Conservation (phyloP, 2,329 filamentous ascomycete species). For the Samsoniella hepiali region DNA sequence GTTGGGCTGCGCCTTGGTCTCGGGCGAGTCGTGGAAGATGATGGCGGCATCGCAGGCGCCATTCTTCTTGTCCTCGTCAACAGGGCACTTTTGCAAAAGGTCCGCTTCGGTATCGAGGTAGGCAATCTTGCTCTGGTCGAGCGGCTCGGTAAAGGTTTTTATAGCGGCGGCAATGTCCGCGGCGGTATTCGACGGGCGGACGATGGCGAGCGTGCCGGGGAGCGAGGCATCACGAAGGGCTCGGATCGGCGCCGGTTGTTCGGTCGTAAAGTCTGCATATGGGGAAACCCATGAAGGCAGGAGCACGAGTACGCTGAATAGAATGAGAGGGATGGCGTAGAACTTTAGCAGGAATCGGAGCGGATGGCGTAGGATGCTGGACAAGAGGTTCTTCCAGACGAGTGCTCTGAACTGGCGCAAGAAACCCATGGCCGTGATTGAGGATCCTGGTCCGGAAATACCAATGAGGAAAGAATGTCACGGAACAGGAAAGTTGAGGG, state of each 20-base stretch:
- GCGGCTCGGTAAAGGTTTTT: slow-evolving; percentile 23
- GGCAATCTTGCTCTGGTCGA: slow-evolving; percentile 21
- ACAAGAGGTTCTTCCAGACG: slow-evolving; percentile 25
- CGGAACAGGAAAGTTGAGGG: no score
- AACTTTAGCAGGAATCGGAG: slow-evolving; percentile 25
- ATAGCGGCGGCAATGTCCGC: slow-evolving; percentile 27
- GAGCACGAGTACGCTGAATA: slow-evolving; percentile 29
- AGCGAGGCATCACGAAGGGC: slow-evolving; percentile 21
- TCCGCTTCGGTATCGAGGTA: slow-evolving; percentile 22
- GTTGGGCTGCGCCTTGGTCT: slow-evolving; percentile 20
- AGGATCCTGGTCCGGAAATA: no score
- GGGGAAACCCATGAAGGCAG: slow-evolving; percentile 26
- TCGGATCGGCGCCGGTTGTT: slow-evolving; percentile 22
- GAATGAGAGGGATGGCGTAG: slow-evolving; percentile 27
- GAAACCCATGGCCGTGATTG: no score
- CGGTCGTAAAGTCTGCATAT: slow-evolving; percentile 22
- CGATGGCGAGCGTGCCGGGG: slow-evolving; percentile 26
- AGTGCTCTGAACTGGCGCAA: slow-evolving; percentile 13
- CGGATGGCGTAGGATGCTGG: slow-evolving; percentile 23
- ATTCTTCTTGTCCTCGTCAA: slow-evolving; percentile 20
- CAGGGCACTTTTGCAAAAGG: slow-evolving; percentile 23
- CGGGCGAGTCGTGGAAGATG: slow-evolving; percentile 29
- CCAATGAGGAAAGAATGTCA: no score
- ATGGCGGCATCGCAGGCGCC: slow-evolving; percentile 31
- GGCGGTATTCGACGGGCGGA: slow-evolving; percentile 24